Base-by-base conservation (phyloP, 257 asterid species). In the Salvia miltiorrhiza region DNA sequence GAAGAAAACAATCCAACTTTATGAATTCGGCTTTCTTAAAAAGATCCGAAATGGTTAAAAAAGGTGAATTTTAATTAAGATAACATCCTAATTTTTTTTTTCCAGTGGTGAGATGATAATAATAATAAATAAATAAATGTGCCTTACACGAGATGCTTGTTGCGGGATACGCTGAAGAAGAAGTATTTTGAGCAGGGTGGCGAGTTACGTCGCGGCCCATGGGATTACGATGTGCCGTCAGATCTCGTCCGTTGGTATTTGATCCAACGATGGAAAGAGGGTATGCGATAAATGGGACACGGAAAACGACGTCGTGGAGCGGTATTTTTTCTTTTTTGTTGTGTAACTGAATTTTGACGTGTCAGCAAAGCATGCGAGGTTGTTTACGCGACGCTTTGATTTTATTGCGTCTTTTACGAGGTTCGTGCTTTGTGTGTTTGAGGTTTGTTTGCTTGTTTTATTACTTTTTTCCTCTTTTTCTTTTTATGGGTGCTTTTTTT, bases 81-180 rank as follows among this genome's bases (percentile, higher is more conserved):
- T 32, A 30, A 8, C 11, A 3, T 9, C 41, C 9, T 14, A 39
- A 26, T n/a, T n/a, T n/a, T n/a, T n/a, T n/a, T n/a, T n/a, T n/a
- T n/a, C n/a, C n/a, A n/a, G n/a, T n/a, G n/a, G n/a, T n/a, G 5
- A 63, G 61, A 39, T 54, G 35, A n/a, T n/a, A 64, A 65, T 44
- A 33, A 10, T 50, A 10, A 14, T 11, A 55, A 26, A 63, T 40
- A n/a, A n/a, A n/a, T n/a, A n/a, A n/a, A n/a, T 64, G 83, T 80
- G 74, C 45, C 86, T 78, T 48, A 71, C 89, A 76, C 86, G 85
- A 67, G 82, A 80, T 79, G 75, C 79, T 82, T 83, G 81, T 72
- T 77, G 32, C n/a, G 58, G 62, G 63, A 54, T 37, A 60, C 50
- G 13, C 41, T 7, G 8, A 82, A 52, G 73, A 33, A 75, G 64